These are phyloP conservation scores for Chalciporus piperatoides DNA, from an alignment of 1,284 basidiomycete species.

Conservation along the genomic window DNA sequence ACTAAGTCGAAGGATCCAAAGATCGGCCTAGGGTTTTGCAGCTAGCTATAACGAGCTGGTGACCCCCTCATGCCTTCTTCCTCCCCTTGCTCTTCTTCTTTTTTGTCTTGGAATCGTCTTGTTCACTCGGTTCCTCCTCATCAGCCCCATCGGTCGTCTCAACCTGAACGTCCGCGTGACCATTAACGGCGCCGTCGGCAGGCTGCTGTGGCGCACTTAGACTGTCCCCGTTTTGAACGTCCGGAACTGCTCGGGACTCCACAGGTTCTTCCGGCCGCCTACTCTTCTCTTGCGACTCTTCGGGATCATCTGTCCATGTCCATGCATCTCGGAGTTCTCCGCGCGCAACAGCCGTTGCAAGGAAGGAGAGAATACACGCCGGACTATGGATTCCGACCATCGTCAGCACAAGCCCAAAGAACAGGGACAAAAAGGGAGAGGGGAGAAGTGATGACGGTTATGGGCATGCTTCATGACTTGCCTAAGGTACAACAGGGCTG, in stretches of 20 bases:
- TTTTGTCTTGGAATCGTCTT: conserved; percentile 15
- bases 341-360: conserved; percentile 46
- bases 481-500: conserved; percentile 91
- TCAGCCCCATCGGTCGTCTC: conserved; percentile 14
- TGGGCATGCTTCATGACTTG: conserved; percentile 38
- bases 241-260: conserved; percentile 15
- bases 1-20: no score
- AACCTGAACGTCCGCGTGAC: conserved; percentile 4
- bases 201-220: conserved; percentile 17
- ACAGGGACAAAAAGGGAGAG: not conserved
- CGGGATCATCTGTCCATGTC: conserved; percentile 55
- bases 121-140: conserved; percentile 11
- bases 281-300: conserved; percentile 22
- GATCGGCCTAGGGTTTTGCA: no score
- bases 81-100: conserved; percentile 24
- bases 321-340: conserved; percentile 63
- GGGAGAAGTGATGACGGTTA: not conserved
- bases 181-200: conserved; percentile 12
- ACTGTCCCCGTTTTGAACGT: conserved; percentile 17
- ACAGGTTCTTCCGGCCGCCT: conserved; percentile 8
- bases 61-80: conserved; percentile 19
- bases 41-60: no score
- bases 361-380: conserved; percentile 63
- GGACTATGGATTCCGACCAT: conserved; percentile 43
- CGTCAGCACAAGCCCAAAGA: conserved; percentile 9